Percentiles rank a stretch among this genome's conserved stretches.
phyloP scores from a whole-genome alignment of 2,329 filamentous ascomycete species.

The Sphaerulina vaccinii region DNA sequence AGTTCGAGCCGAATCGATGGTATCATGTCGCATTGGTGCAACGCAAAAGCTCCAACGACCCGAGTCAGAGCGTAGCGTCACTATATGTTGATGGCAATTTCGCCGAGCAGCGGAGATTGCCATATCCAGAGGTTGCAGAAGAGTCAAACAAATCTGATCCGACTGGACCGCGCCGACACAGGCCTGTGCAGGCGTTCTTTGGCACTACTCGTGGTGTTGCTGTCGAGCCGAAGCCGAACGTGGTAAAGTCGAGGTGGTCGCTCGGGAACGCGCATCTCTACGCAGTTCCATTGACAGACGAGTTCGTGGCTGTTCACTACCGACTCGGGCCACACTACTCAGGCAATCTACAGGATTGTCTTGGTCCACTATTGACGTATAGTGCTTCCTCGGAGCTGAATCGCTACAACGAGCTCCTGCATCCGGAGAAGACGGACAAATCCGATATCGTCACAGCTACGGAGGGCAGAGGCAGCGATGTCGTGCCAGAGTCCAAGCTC shows the following conservation, averaged over 20 bases:
- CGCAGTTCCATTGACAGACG: conserved; percentile 83
- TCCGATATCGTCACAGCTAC: conserved; percentile 92
- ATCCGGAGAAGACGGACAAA: conserved; percentile 82
- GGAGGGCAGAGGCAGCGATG: conserved; percentile 74
- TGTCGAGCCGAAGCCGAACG: conserved; percentile 67
- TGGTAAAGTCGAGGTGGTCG: conserved; percentile 80
- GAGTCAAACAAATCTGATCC: conserved; percentile 34
- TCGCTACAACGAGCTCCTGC: conserved; percentile 84
- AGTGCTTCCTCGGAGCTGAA: conserved; percentile 87
- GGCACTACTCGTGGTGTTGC: conserved; percentile 90
- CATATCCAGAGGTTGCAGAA: conserved; percentile 77
- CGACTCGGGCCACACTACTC: conserved; percentile 87
- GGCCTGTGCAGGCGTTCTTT: conserved; percentile 82
- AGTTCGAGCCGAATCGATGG: conserved; percentile 76
- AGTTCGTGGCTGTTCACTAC: conserved; percentile 85
- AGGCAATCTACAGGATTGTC: conserved; percentile 93
- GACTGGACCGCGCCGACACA: conserved; percentile 41
- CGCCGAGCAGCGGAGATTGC: conserved; percentile 83
- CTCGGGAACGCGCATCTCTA: conserved; percentile 87
- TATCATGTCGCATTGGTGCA: conserved; percentile 93
- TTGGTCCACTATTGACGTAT: conserved; percentile 96
- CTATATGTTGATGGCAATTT: conserved; percentile 94
- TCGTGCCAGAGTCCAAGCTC: conserved; percentile 79
- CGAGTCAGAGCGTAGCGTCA: conserved; percentile 55
- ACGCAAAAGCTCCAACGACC: conserved; percentile 43